A percentile compares a stretch with the other conserved stretches of the same genome.
Evolutionary conservation across 805 yeast species (phyloP).

Genomic region (Ogataea nonfermentans): DNA sequence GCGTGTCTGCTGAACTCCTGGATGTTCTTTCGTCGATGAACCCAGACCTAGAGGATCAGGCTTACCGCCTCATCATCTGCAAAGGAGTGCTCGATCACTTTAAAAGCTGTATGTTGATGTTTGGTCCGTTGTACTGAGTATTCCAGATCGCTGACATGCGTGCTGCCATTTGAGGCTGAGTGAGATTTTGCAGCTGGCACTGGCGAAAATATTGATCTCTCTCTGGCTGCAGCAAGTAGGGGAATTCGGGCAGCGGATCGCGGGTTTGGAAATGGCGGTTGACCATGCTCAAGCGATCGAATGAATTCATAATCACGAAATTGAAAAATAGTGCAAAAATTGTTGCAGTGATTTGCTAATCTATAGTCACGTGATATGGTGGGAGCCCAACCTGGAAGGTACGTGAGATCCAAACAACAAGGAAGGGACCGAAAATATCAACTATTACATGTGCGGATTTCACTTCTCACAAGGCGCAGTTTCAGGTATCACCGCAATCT

Average conservation of each 20-base stretch:
- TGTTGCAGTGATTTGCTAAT: not conserved
- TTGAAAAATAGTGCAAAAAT: not conserved
- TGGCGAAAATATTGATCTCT: constrained; percentile 21
- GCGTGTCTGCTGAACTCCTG: not conserved
- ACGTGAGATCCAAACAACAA: not conserved
- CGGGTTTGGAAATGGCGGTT: constrained; percentile 16
- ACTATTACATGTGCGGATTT: no score
- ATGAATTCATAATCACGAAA: constrained; percentile 1
- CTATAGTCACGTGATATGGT: constrained; percentile 3
- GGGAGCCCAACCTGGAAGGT: not conserved
- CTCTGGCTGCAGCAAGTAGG: constrained; percentile 21
- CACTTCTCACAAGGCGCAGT: no score
- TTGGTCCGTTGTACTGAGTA: constrained; percentile 17
- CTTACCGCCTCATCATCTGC: constrained; percentile 9
- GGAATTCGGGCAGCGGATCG: constrained; percentile 20
- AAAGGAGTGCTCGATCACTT: constrained; percentile 20
- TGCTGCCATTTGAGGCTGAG: constrained; percentile 1
- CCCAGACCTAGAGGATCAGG: constrained; percentile 6
- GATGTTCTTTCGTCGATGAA: constrained; percentile 8
- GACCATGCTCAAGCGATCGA: constrained; percentile 23
- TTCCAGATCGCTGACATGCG: constrained; percentile 1
- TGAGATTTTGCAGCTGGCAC: constrained; percentile 21
- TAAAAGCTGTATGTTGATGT: constrained; percentile 20
- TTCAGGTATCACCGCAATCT: no score
- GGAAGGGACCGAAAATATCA: no score